Conservation (phyloP, 2,329 filamentous ascomycete genomes). For the Fusarium heterosporum region DNA sequence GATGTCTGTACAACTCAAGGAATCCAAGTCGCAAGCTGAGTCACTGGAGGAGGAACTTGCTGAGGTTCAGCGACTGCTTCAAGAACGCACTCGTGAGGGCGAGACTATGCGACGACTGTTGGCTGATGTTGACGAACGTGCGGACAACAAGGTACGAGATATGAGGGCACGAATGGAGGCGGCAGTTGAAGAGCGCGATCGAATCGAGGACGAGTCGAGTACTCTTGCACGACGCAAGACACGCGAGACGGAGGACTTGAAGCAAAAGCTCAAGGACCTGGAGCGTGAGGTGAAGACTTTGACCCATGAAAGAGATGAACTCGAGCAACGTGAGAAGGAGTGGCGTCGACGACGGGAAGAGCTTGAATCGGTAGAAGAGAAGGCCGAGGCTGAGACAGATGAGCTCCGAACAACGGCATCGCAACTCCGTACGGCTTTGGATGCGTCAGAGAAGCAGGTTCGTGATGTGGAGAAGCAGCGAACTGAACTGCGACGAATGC, state of each 20-base stretch:
- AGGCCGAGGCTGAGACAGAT: conserved; percentile 76
- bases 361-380: conserved; percentile 76
- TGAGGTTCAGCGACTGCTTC: conserved; percentile 87
- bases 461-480: conserved; percentile 87
- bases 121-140: conserved; percentile 84
- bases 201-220: conserved; percentile 89
- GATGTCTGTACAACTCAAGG: conserved; percentile 90
- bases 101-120: conserved; percentile 95
- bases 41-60: conserved; percentile 91
- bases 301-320: conserved; percentile 79
- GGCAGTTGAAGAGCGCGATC: conserved; percentile 92
- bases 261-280: conserved; percentile 80
- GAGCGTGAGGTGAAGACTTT: conserved; percentile 81
- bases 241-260: conserved; percentile 88
- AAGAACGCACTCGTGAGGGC: conserved; percentile 88
- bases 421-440: conserved; percentile 81
- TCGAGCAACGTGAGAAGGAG: conserved; percentile 78
- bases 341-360: conserved; percentile 80
- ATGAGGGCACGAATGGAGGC: conserved; percentile 90
- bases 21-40: conserved; percentile 83
- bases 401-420: conserved; percentile 83
- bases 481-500: conserved; percentile 75
- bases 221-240: conserved; percentile 79
- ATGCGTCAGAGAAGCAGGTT: conserved; percentile 87
- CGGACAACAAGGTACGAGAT: conserved; percentile 85